These are phyloP conservation scores for Rhodotorula toruloides DNA, from an alignment of 768 basidiomycete genomes.

Conservation along the genomic window DNA sequence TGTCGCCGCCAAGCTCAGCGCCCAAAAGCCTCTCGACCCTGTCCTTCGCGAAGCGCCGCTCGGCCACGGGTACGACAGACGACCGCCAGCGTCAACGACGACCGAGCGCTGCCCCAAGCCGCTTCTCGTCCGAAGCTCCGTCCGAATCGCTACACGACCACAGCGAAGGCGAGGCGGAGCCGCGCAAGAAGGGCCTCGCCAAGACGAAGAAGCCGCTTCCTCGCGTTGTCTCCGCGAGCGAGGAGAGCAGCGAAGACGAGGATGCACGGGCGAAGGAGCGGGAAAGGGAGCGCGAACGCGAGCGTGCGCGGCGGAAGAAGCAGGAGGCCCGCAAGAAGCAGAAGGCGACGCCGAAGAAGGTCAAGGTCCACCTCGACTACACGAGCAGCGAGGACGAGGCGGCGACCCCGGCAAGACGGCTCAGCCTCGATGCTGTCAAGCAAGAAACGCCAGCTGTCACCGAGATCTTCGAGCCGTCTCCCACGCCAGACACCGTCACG, in stretches of 20 bases:
- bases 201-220: not conserved
- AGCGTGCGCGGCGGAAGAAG: slow-evolving; percentile 9
- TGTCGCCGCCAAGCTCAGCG: no score
- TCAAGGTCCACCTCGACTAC: slow-evolving; percentile 15
- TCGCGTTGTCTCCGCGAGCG: not conserved
- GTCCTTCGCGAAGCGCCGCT: slow-evolving; percentile 24
- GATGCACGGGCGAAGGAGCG: not conserved
- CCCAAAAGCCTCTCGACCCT: slow-evolving; percentile 8
- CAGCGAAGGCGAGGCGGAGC: slow-evolving; percentile 6
- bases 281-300: slow-evolving; percentile 2
- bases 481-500: no score
- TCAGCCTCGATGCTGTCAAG: not conserved
- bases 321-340: not conserved
- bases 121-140: slow-evolving; percentile 33
- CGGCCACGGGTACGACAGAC: not conserved
- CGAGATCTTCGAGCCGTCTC: not conserved
- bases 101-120: not conserved
- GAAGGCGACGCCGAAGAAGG: slow-evolving; percentile 1
- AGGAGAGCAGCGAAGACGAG: slow-evolving; percentile 16
- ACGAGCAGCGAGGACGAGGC: slow-evolving; percentile 38
- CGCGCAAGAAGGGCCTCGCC: no score
- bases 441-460: not conserved
- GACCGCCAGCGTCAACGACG: not conserved
- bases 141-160: slow-evolving; percentile 18
- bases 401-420: not conserved